Percentiles rank a stretch among this genome's conserved stretches.
These are phyloP conservation scores for Kodamaea hsintzibuensis DNA, from an alignment of 805 yeast genomes.

Conservation along the genomic window DNA sequence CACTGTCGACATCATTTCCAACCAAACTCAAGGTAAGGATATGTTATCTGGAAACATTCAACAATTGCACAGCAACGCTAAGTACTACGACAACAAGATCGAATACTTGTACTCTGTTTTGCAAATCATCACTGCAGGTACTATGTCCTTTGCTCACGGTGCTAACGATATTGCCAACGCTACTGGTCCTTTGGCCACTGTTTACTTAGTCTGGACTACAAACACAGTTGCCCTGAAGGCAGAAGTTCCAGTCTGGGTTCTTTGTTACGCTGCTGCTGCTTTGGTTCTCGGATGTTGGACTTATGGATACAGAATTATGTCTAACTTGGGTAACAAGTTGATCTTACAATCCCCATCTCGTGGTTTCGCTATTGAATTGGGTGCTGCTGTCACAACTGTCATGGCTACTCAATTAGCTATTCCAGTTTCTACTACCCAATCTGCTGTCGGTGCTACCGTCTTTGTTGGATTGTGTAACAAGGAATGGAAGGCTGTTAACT, in stretches of 20 bases:
- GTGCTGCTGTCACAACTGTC: conserved; percentile 73
- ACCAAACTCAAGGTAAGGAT: conserved; percentile 43
- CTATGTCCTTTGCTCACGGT: conserved; percentile 83
- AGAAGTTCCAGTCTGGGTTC: conserved; percentile 70
- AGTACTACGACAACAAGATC: conserved; percentile 67
- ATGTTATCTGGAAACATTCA: conserved; percentile 48
- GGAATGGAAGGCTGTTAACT: conserved; percentile 63
- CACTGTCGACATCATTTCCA: conserved; percentile 58
- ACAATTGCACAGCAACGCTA: conserved; percentile 56
- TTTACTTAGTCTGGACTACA: conserved; percentile 60
- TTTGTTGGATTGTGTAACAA: conserved; percentile 73
- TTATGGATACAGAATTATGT: conserved; percentile 69
- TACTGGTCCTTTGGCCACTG: conserved; percentile 70
- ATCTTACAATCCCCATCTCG: conserved; percentile 77
- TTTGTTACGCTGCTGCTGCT: conserved; percentile 66
- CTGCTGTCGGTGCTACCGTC: conserved; percentile 77
- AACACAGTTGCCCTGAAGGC: conserved; percentile 48
- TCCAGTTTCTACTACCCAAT: conserved; percentile 78
- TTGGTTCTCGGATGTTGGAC: conserved; percentile 71
- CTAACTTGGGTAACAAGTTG: conserved; percentile 69
- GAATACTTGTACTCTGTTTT: conserved; percentile 68
- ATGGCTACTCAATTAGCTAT: conserved; percentile 73
- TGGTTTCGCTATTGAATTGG: conserved; percentile 75
- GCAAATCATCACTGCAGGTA: conserved; percentile 72
- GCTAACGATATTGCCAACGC: conserved; percentile 81